phyloP scores from a whole-genome alignment of 1,284 basidiomycete species.

The Marasmius oreades region DNA sequence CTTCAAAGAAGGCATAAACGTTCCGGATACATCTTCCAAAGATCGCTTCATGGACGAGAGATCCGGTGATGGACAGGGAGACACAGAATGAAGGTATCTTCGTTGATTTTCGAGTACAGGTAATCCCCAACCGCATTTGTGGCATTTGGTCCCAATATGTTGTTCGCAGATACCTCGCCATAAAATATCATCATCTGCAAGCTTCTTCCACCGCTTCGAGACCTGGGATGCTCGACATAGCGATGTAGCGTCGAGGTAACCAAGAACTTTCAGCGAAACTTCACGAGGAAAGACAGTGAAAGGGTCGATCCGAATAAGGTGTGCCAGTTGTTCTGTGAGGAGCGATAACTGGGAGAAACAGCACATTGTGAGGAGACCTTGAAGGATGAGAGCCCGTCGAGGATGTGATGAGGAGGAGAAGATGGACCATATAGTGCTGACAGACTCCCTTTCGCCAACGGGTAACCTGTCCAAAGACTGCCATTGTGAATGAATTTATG shows the following conservation, averaged over 20 bases:
- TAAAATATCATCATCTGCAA: slow-evolving; percentile 91
- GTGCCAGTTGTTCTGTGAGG: slow-evolving; percentile 86
- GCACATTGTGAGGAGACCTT: slow-evolving; percentile 99
- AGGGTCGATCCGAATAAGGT: slow-evolving; percentile 94
- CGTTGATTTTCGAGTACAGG: slow-evolving; percentile 84
- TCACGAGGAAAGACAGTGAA: slow-evolving; percentile 91
- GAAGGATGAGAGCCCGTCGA: slow-evolving; percentile 89
- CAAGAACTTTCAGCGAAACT: slow-evolving; percentile 85
- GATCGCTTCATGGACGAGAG: slow-evolving; percentile 35
- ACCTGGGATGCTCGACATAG: slow-evolving; percentile 97
- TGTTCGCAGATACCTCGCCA: slow-evolving; percentile 99
- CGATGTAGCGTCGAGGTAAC: slow-evolving; percentile 92
- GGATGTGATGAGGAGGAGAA: slow-evolving; percentile 95
- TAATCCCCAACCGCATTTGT: slow-evolving; percentile 97
- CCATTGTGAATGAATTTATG: neutral
- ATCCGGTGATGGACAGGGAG: slow-evolving; percentile 35
- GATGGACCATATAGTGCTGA: slow-evolving; percentile 94
- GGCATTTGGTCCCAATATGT: slow-evolving; percentile 96
- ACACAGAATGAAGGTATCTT: slow-evolving; percentile 31
- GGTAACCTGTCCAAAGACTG: slow-evolving; percentile 95
- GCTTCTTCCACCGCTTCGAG: slow-evolving; percentile 77
- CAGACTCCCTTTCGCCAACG: slow-evolving; percentile 81
- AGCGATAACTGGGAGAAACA: slow-evolving; percentile 99
- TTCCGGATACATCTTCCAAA: slow-evolving; percentile 26
- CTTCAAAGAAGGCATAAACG: slow-evolving; percentile 40